Evolutionary conservation across 176 grass and related monocot species (phyloP).

Genomic region (Dendrocalamus sinicus): DNA sequence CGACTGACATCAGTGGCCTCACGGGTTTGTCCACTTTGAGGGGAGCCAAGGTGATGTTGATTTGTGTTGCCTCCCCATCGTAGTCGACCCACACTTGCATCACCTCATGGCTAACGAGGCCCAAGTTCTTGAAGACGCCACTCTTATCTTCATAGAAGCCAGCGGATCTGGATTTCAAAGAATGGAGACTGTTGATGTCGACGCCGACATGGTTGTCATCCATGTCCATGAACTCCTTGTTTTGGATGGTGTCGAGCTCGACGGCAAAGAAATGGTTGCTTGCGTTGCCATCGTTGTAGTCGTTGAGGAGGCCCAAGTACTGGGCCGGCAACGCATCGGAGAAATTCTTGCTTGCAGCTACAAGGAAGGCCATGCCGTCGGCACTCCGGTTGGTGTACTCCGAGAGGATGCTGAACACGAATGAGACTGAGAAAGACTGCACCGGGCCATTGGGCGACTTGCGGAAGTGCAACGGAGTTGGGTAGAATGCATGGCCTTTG

Average conservation of each 20-base stretch:
- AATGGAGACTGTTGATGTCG: slow-evolving; percentile 23
- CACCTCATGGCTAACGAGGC: neutral
- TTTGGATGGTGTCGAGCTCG: slow-evolving; percentile 41
- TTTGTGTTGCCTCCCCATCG: neutral
- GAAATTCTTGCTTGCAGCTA: neutral
- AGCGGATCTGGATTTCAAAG: neutral
- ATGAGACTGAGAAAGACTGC: slow-evolving; percentile 33
- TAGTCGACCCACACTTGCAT: slow-evolving; percentile 38
- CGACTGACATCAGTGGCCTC: neutral
- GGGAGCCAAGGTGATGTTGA: neutral
- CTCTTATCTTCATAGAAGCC: slow-evolving; percentile 20
- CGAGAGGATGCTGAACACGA: slow-evolving; percentile 32
- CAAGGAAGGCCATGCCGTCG: slow-evolving; percentile 27
- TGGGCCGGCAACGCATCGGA: neutral
- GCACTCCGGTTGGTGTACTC: neutral
- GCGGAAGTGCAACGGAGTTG: neutral
- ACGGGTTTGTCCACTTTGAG: neutral
- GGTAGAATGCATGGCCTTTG: slow-evolving; percentile 30
- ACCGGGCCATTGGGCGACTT: neutral
- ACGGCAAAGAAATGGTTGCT: slow-evolving; percentile 30
- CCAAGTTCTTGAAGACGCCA: slow-evolving; percentile 9
- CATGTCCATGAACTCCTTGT: slow-evolving; percentile 18
- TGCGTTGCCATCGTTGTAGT: neutral
- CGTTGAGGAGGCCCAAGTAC: slow-evolving; percentile 36
- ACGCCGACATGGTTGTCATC: slow-evolving; percentile 46